These are phyloP conservation scores for Cystofilobasidium capitatum DNA, from an alignment of 768 basidiomycete species.

Conservation along the genomic window DNA sequence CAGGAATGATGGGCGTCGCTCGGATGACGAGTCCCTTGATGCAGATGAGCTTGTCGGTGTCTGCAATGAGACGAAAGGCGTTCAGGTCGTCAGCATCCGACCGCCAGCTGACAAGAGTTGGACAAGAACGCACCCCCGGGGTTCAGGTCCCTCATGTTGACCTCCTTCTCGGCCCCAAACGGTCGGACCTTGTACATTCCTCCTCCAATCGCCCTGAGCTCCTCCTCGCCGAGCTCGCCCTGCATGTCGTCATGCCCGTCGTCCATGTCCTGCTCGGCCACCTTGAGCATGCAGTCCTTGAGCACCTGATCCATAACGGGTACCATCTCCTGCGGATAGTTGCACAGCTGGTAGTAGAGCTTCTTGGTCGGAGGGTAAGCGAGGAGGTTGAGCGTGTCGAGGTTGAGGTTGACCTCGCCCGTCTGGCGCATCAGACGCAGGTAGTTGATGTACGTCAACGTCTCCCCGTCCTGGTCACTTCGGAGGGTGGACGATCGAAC, in stretches of 20 bases:
- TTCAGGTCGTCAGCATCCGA: neutral
- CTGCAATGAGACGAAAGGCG: slow-evolving; percentile 42
- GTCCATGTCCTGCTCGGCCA: slow-evolving; percentile 62
- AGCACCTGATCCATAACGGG: slow-evolving; percentile 95
- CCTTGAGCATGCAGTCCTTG: slow-evolving; percentile 82
- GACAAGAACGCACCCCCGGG: slow-evolving; percentile 57
- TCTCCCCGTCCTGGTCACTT: slow-evolving; percentile 45
- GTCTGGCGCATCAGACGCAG: slow-evolving; percentile 78
- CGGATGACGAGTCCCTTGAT: slow-evolving; percentile 97
- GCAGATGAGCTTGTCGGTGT: slow-evolving; percentile 93
- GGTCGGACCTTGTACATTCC: slow-evolving; percentile 89
- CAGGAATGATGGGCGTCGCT: slow-evolving; percentile 93
- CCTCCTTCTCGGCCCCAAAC: slow-evolving; percentile 55
- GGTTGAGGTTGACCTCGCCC: slow-evolving; percentile 74
- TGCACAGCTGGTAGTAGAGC: slow-evolving; percentile 69
- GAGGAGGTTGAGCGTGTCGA: slow-evolving; percentile 75
- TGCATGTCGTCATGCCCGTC: slow-evolving; percentile 64
- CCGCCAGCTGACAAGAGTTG: neutral
- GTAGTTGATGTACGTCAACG: slow-evolving; percentile 61
- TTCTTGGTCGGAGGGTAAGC: slow-evolving; percentile 78
- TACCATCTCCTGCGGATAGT: slow-evolving; percentile 94
- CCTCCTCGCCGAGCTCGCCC: slow-evolving; percentile 65
- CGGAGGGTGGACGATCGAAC: slow-evolving; percentile 28
- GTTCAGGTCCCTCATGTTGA: slow-evolving; percentile 93
- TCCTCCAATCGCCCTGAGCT: slow-evolving; percentile 76